phyloP scores from a whole-genome alignment of 768 basidiomycete genomes.

The Pleurotus ostreatus region DNA sequence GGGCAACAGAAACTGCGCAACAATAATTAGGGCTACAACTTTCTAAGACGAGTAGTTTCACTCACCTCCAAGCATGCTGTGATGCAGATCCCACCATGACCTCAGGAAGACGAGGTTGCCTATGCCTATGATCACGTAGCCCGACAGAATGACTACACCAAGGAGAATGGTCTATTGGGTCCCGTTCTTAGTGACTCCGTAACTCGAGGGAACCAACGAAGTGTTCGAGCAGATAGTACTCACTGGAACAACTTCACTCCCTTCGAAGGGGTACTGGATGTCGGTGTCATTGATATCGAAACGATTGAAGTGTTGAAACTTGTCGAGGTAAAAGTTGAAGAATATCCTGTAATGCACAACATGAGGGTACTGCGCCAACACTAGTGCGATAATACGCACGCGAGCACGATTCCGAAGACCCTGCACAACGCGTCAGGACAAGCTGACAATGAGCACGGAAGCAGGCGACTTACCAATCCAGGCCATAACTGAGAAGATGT shows the following conservation, averaged over 20 bases:
- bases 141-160: constrained; percentile 12
- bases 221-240: not conserved
- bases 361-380: not conserved
- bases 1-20: constrained; percentile 15
- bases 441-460: not conserved
- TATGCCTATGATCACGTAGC: constrained; percentile 14
- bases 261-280: constrained; percentile 16
- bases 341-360: constrained; percentile 10
- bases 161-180: not conserved
- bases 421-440: not conserved
- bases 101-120: constrained; percentile 17
- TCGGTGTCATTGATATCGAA: constrained; percentile 18
- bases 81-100: constrained; percentile 20
- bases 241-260: constrained; percentile 15
- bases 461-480: constrained; percentile 13
- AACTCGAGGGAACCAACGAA: too few species aligned
- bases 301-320: constrained; percentile 18
- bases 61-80: constrained; percentile 18
- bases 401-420: not conserved
- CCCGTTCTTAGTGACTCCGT: not conserved
- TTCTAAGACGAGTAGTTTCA: not conserved
- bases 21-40: not conserved
- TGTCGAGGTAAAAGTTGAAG: constrained; percentile 18
- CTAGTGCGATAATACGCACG: not conserved
- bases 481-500: constrained; percentile 13